phyloP scores from a whole-genome alignment of 768 basidiomycete species.

The Lactifluus echinatus region DNA sequence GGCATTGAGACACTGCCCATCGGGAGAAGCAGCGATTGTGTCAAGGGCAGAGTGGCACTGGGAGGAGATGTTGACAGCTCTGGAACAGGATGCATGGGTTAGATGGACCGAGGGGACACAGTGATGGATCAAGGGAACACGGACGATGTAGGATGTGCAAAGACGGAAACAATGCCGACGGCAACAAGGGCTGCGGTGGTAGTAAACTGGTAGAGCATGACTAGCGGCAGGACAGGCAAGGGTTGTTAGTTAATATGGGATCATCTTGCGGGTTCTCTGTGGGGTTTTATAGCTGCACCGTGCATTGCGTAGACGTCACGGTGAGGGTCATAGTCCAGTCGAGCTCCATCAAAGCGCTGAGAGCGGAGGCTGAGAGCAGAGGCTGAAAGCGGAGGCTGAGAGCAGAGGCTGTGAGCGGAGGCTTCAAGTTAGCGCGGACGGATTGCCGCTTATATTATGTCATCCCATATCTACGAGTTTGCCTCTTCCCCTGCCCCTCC shows the following conservation, averaged over 20 bases:
- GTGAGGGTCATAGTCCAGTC: neutral
- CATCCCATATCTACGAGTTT: too few species aligned
- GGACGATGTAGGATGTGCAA: slow-evolving; percentile 22
- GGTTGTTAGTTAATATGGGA: neutral
- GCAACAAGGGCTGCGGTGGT: slow-evolving; percentile 16
- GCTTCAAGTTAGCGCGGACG: too few species aligned
- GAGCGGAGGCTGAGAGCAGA: too few species aligned
- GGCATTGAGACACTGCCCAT: slow-evolving; percentile 44
- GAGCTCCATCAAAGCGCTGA: too few species aligned
- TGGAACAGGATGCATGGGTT: neutral
- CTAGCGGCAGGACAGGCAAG: neutral
- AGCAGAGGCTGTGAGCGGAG: too few species aligned
- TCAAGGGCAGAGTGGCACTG: slow-evolving; percentile 42
- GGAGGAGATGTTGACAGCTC: slow-evolving; percentile 33
- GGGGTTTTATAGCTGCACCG: neutral
- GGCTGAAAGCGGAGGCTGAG: too few species aligned
- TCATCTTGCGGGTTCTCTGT: neutral
- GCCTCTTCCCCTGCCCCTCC: too few species aligned
- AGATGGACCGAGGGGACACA: neutral
- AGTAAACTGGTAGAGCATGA: neutral
- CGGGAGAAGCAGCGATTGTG: slow-evolving; percentile 33
- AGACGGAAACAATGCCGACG: slow-evolving; percentile 15
- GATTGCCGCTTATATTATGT: too few species aligned
- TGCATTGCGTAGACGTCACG: neutral
- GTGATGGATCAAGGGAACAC: neutral